Evolutionary conservation across 257 asterid genomes (phyloP), one percentile per base, ranked within the genome.

Genomic region (Agastache rugosa): DNA sequence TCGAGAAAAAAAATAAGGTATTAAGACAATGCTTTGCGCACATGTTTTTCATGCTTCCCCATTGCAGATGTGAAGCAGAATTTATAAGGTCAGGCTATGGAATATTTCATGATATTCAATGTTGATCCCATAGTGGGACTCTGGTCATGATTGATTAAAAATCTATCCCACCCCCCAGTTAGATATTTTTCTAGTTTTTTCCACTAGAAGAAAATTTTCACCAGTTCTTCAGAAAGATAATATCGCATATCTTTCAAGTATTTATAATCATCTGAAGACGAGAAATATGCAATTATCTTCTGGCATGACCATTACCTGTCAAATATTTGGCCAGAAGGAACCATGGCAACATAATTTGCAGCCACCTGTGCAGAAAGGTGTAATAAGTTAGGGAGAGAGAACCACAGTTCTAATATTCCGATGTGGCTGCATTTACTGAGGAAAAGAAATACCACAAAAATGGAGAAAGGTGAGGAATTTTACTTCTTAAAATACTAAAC

Each of bases 321-420:
- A 79, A 94, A 94, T 80, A 94, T 83, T 89, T 94, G 99, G 69
- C 99, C 98, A 1, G 98, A 87, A 64, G 97, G 99, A 78, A 94
- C 92, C 98, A 94, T 94, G 73, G 96, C 99, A 75, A 94, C 93
- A 53, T 83, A 92, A 83, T 94, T 94, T 62, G 99, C 98, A 53
- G 98, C 97, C 41, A 92, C 99, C 99, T 94, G 87, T 79, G 65
- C 65, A 69, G 25, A 75, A 16, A 64, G 61, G 56, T 19, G 20
- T n/a, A 31, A 27, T 62, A 71, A 8, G n/a, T 50, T 48, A 67
- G 25, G 68, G 82, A 69, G 71, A 48, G 63, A 58, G 23, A 66
- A 65, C 16, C 39, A 55, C 60, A 63, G 12, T 67, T 39, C 15
- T 12, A 31, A 19, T 56, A 34, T 60, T 71, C 60, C 35, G 64